These are phyloP conservation scores for Truncatella angustata DNA, from an alignment of 2,329 filamentous ascomycete species.

Conservation along the genomic window DNA sequence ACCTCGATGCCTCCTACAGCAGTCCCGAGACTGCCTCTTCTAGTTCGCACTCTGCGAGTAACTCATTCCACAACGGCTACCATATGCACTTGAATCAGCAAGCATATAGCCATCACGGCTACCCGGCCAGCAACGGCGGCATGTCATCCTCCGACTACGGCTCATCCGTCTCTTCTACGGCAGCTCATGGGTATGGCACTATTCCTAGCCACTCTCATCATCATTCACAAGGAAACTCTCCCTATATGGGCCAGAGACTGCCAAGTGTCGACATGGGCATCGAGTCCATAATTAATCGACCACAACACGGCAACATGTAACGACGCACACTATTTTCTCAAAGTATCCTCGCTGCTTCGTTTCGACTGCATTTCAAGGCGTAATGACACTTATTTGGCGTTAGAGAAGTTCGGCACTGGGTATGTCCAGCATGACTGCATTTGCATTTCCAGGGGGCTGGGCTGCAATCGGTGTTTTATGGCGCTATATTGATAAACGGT, in stretches of 20 bases:
- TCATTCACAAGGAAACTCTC: conserved; percentile 39
- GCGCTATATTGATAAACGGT: not conserved
- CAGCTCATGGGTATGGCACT: conserved; percentile 31
- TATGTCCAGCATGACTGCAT: not conserved
- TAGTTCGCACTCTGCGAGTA: conserved; percentile 39
- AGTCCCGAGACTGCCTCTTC: conserved; percentile 50
- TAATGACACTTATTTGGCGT: not conserved
- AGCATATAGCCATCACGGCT: conserved; percentile 22
- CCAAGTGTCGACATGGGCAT: conserved; percentile 62
- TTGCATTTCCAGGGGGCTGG: not conserved
- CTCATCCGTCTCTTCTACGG: conserved; percentile 51
- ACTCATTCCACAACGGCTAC: conserved; percentile 26
- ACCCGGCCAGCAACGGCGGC: conserved; percentile 24
- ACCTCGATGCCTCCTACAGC: conserved; percentile 56
- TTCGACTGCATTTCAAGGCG: too few species aligned
- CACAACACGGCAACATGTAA: conserved; percentile 27
- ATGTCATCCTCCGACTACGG: conserved; percentile 43
- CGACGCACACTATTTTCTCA: too few species aligned
- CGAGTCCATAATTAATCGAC: conserved; percentile 55
- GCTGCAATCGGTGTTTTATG: not conserved
- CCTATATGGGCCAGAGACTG: conserved; percentile 48
- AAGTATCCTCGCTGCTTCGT: too few species aligned
- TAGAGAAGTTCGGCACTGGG: not conserved
- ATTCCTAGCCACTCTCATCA: conserved; percentile 26
- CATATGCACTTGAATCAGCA: conserved; percentile 25